Evolutionary conservation across 495 filamentous ascomycete genomes (phyloP), one percentile per base, ranked within the genome.

Genomic region (Chaetomium fimeti): DNA sequence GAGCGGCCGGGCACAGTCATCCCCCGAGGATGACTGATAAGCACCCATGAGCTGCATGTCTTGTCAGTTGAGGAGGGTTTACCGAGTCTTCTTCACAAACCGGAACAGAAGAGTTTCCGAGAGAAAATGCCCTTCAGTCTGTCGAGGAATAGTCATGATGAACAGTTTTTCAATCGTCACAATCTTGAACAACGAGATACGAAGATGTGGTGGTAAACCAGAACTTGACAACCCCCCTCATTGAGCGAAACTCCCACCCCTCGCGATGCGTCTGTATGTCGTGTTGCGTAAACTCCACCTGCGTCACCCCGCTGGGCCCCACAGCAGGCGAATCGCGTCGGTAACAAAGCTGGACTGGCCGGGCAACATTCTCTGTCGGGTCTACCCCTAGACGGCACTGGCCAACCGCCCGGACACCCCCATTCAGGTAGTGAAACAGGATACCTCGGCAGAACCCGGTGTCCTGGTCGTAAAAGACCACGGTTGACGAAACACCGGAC

Each of bases 361-460:
- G 62, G 49, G 7, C 24, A 40, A 57, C 38, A 8, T 32, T 24
- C 51, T 62, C 52, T n/a, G 55, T 13, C 16, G 55, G 51, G 28
- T 69, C 64, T 15, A 69, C 54, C 13, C 29, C 22, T 12, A 66
- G 51, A 38, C 67, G 67, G 49, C 67, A 69, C 51, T 69, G 54
- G 22, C 67, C 67, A 20, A 69, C 67, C 9, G 67, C 64, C 20
- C 60, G 64, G 29, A 36, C 27, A 38, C 60, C 60, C 12, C 67
- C 67, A 27, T 63, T 66, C 18, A 61, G n/a, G 32, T 69, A 69
- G n/a, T 42, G 51, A 40, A 69, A 54, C 16, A 69, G 5, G n/a
- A 69, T 66, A 11, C 67, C 67, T 45, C 52, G 22, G 49, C 67
- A 69, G 29, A 11, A 22, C 8, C 66, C 59, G 28, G 13, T 60